A percentile compares a stretch with the other conserved stretches of the same genome.
Evolutionary conservation across 805 yeast genomes (phyloP).

Genomic region (Lachancea sp.): DNA sequence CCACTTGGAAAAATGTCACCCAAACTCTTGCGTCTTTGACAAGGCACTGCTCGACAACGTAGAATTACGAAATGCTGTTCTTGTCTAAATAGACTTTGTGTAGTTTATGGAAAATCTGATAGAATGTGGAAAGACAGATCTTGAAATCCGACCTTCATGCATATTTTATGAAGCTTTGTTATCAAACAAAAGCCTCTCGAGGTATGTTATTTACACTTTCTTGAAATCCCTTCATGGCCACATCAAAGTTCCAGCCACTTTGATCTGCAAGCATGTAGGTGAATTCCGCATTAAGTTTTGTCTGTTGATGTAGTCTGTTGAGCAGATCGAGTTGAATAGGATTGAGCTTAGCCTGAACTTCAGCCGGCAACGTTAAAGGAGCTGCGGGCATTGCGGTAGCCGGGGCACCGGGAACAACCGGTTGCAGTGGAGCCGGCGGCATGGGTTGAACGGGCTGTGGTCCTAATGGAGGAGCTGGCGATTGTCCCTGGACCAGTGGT

Average conservation of each 20-base stretch:
- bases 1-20: background rate
- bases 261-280: slow-evolving; percentile 81
- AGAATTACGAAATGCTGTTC: background rate
- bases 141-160: slow-evolving; percentile 4
- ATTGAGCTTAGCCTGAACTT: slow-evolving; percentile 43
- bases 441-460: slow-evolving; percentile 11
- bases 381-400: slow-evolving; percentile 27
- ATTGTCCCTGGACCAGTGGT: slow-evolving; percentile 4
- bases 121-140: background rate
- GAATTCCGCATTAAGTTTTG: slow-evolving; percentile 71
- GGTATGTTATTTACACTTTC: slow-evolving; percentile 58
- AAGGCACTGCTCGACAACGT: background rate
- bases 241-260: slow-evolving; percentile 73
- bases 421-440: slow-evolving; percentile 9
- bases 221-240: slow-evolving; percentile 64
- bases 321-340: slow-evolving; percentile 58
- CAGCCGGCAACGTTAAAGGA: slow-evolving; percentile 40
- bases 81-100: background rate
- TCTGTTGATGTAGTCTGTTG: slow-evolving; percentile 58
- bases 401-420: slow-evolving; percentile 13
- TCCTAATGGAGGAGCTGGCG: slow-evolving; percentile 5
- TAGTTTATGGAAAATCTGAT: background rate
- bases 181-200: slow-evolving; percentile 43
- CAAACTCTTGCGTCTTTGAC: background rate
- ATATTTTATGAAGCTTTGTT: slow-evolving; percentile 1